Base-by-base conservation (phyloP, 805 yeast genomes). In the Schwanniomyces yamadae region DNA sequence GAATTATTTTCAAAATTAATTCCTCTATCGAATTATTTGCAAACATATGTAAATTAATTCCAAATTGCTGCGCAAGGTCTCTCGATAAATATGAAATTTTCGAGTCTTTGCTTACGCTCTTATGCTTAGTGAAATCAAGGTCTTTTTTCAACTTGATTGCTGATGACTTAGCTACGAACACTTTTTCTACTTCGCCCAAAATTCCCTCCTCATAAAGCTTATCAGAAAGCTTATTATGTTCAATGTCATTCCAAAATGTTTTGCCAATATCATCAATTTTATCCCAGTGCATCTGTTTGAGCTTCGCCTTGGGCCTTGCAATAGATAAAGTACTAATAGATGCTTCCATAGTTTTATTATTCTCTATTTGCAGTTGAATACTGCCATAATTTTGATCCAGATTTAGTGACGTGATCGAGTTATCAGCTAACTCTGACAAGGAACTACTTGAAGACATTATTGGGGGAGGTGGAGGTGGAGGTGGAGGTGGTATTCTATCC, bases 241-340 rank as follows among this genome's bases (percentile, higher is more conserved):
- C 77, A 21, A 78, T 71, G 18, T 76, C 73, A 13, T 79, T 75
- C 98, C 99, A 91, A 41, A 93, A 84, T 0, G 98, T 90, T 29
- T 82, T 77, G 34, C 82, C 84, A 14, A 93, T 83, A 40, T 80
- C 74, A 22, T 91, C 96, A 24, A 95, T 71, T 52, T 85, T 87
- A 49, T 91, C 96, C 98, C 98, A 95, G 57, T 93, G 99, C 69
- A 93, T 74, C 57, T 91, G 99, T 57, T 95, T 93, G 45, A 93
- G 73, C 55, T 84, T 86, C 40, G 78, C 72, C 52, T 77, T 80
- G 3, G 95, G 90, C 43, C 87, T 53, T n/a, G 41, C 31, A 7
- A 23, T 12, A 10, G 18, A 7, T 9, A 18, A 15, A 13, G 15
- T 11, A 16, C n/a, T 31, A 8, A n/a, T 16, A 15, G 3, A n/a